Percentiles rank a stretch among this genome's conserved stretches.
Evolutionary conservation across 352 stramenopile species (phyloP).

Genomic region (Phytophthora macrochlamydospora): DNA sequence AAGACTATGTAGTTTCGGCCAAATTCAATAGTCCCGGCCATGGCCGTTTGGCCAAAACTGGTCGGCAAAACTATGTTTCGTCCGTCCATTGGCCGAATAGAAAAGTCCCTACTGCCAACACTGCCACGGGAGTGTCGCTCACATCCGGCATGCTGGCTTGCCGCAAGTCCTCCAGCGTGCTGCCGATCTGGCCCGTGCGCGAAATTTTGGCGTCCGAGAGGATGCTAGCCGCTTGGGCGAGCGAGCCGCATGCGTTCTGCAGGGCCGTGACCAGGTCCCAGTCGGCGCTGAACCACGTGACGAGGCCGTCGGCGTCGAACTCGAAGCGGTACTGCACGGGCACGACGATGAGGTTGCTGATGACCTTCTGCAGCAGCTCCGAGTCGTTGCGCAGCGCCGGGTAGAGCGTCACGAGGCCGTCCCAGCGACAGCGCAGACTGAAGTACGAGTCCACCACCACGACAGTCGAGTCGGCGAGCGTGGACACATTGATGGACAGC

Average conservation of each 20-base stretch:
- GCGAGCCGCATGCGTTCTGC: constrained; percentile 41
- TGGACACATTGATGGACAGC: constrained; percentile 37
- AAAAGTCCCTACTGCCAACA: no score
- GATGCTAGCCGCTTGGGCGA: constrained; percentile 49
- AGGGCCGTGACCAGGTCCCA: constrained; percentile 62
- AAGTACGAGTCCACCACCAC: constrained; percentile 52
- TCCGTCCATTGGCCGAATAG: no score
- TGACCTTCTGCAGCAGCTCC: constrained; percentile 56
- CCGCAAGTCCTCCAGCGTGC: constrained; percentile 22
- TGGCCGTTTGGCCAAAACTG: no score
- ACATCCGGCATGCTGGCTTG: constrained; percentile 9
- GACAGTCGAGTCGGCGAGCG: constrained; percentile 43
- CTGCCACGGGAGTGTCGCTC: background rate
- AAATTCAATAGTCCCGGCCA: no score
- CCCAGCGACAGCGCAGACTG: constrained; percentile 41
- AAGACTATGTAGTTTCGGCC: no score
- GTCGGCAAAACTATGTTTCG: no score
- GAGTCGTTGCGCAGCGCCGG: constrained; percentile 44
- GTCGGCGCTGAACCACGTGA: constrained; percentile 66
- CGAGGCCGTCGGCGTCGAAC: constrained; percentile 42
- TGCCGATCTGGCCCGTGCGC: constrained; percentile 60
- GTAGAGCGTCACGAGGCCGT: constrained; percentile 50
- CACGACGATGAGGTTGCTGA: constrained; percentile 43
- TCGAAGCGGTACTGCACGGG: constrained; percentile 58
- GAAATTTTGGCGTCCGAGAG: constrained; percentile 55